Conservation (phyloP, 805 yeast genomes). For the Saccharomycopsis fibuligera region DNA sequence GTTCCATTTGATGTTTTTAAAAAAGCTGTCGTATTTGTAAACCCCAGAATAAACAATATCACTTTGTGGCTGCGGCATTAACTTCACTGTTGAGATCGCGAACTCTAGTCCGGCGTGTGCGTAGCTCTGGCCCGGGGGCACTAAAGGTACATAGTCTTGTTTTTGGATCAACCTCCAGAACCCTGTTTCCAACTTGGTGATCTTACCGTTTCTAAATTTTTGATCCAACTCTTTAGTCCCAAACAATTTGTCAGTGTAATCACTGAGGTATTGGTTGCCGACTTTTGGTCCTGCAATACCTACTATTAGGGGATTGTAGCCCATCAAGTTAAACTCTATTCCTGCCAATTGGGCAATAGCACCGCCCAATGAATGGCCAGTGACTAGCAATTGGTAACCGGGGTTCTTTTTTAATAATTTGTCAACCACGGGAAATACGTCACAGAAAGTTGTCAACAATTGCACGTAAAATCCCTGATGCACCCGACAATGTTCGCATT, state of each 20-base stretch:
- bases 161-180: constrained; percentile 50
- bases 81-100: constrained; percentile 32
- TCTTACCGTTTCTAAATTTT: constrained; percentile 23
- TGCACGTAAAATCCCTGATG: constrained; percentile 56
- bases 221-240: constrained; percentile 30
- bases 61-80: constrained; percentile 30
- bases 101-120: constrained; percentile 49
- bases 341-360: constrained; percentile 61
- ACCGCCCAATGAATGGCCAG: constrained; percentile 77
- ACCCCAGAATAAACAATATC: constrained; percentile 22
- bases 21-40: constrained; percentile 15
- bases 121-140: constrained; percentile 43
- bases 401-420: constrained; percentile 34
- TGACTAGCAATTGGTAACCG: constrained; percentile 43
- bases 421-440: constrained; percentile 34
- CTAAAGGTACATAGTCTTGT: constrained; percentile 49
- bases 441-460: constrained; percentile 5
- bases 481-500: constrained; percentile 50
- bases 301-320: constrained; percentile 41
- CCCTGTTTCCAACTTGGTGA: constrained; percentile 30
- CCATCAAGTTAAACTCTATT: constrained; percentile 51
- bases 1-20: constrained; percentile 8
- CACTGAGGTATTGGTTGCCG: constrained; percentile 45
- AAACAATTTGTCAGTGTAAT: constrained; percentile 47
- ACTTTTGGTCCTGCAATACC: constrained; percentile 61